Evolutionary conservation across 1,139 yeast genomes (phyloP), one percentile per base, ranked within the genome.

Genomic region (Scheffersomyces illinoinensis): DNA sequence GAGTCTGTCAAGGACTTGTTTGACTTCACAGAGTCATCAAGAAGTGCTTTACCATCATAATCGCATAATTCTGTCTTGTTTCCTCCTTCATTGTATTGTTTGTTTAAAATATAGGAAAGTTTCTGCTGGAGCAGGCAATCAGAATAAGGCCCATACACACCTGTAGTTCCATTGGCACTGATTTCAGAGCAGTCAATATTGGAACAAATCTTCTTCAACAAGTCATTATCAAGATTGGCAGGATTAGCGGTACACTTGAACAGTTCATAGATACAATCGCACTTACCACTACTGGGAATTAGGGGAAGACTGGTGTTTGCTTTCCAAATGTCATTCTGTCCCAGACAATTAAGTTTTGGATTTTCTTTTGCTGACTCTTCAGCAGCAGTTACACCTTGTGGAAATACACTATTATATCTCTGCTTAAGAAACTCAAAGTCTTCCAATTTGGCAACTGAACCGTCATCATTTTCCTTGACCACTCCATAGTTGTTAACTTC

Each of bases 131-230:
- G 65, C 18, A 82, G 68, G 66, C 93, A 89, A 60, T 80, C 85
- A 0, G 91, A 81, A 68, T 76, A 85, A n/a, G 71, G 69, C 0
- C 93, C 93, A 67, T 87, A 88, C 2, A 58, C 59, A 0, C 91
- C 91, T 1, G 61, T 60, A 10, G 67, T 64, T 1, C 89, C 88
- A 69, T 85, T 78, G 4, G 80, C 78, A 19, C 59, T 67, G 48
- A 88, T 80, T 7, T 82, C 84, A 18, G 75, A 70, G 68, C 93
- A 89, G 61, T 85, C 83, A 7, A 81, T 75, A 47, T 74, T 66
- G 17, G 78, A 71, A 65, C 92, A 88, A 1, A 86, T 72, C 57
- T 82, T 78, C 14, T 76, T 73, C 61, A 85, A 78, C 8, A 82
- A 66, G 33, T 71, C 67, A 53, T 75, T 71, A 52, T 78, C 77